Percentiles rank a stretch among this genome's conserved stretches.
phyloP scores from a whole-genome alignment of 2,329 filamentous ascomycete species.

The Colletotrichum paranaense region DNA sequence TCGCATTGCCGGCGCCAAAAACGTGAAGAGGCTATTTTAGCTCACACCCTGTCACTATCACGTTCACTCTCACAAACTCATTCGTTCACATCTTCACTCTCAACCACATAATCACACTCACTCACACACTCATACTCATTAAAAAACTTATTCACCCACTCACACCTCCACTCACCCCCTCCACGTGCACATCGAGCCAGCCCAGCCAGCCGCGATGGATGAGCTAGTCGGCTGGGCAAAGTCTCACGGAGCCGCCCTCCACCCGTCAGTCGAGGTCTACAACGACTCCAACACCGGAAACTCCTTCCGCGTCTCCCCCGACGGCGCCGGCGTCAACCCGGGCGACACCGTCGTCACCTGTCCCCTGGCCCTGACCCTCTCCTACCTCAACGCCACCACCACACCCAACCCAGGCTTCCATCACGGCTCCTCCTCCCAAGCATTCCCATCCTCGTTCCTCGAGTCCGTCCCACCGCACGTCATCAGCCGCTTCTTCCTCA shows the following conservation, averaged over 20 bases:
- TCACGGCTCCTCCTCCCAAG: conserved; percentile 31
- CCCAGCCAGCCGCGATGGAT: conserved; percentile 17
- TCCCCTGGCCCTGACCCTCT: conserved; percentile 65
- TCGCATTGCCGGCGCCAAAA: background rate
- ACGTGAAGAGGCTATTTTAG: background rate
- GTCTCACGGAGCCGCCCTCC: conserved; percentile 57
- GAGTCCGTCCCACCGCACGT: conserved; percentile 65
- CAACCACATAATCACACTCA: background rate
- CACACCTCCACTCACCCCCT: background rate
- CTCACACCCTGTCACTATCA: background rate
- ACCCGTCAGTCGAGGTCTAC: conserved; percentile 65
- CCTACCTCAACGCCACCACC: conserved; percentile 66
- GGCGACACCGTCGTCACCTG: conserved; percentile 62
- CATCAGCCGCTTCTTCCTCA: conserved; percentile 74
- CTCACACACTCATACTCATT: background rate
- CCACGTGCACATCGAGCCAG: background rate
- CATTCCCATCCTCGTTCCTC: conserved; percentile 64
- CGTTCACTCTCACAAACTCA: background rate
- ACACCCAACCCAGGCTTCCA: conserved; percentile 38
- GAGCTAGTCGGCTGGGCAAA: conserved; percentile 61
- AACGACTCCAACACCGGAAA: conserved; percentile 61
- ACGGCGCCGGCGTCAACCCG: conserved; percentile 42
- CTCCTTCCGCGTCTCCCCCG: conserved; percentile 62
- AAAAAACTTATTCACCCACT: background rate
- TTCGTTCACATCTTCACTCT: background rate